Base-by-base conservation (phyloP, 176 grass and related monocot genomes). In the Eremochloa ophiuroides region DNA sequence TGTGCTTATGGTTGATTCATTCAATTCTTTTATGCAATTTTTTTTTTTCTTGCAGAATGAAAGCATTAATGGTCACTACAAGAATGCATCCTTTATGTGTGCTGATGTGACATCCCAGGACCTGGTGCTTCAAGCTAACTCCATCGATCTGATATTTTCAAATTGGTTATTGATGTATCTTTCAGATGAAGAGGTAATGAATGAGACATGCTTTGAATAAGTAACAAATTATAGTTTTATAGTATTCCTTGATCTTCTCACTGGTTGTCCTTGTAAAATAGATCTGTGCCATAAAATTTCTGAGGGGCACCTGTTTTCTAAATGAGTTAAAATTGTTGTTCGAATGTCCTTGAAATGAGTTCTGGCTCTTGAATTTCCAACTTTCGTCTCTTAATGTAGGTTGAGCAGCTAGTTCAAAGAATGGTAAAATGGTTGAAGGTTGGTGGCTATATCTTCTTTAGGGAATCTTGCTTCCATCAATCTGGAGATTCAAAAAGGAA, bases 401-500 rank as follows among this genome's bases (percentile, higher is more conserved):
- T 99, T 42, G 96, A 90, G 83, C 79, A 93, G 48, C 83, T 99
- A 65, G 82, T 83, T 77, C 76, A 87, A 62, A 93, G 85, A 78
- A 99, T 99, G 88, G 88, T 93, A 56, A 99, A 88, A 82, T 95
- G 93, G 91, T 73, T 99, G 42, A 95, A 93, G 76, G 88, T 94
- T 79, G 93, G 96, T 77, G 96, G 96, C 15, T 72, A 84, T 82
- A 86, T 99, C 61, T 99, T 99, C 87, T 99, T 99, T 71, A 95
- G 96, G 90, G 96, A 99, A 86, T 99, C 96, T 30, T 99, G 96
- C 42, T 99, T 99, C 89, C 96, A 99, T 79, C 96, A 99, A 84
- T 99, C 96, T 66, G 93, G 93, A 61, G 96, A 99, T 82, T 93
- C 93, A 28, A 99, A 99, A 85, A 93, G 96, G 82, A 99, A 99